phyloP scores from a whole-genome alignment of 2,329 filamentous ascomycete genomes.

The Diaporthe helianthi region DNA sequence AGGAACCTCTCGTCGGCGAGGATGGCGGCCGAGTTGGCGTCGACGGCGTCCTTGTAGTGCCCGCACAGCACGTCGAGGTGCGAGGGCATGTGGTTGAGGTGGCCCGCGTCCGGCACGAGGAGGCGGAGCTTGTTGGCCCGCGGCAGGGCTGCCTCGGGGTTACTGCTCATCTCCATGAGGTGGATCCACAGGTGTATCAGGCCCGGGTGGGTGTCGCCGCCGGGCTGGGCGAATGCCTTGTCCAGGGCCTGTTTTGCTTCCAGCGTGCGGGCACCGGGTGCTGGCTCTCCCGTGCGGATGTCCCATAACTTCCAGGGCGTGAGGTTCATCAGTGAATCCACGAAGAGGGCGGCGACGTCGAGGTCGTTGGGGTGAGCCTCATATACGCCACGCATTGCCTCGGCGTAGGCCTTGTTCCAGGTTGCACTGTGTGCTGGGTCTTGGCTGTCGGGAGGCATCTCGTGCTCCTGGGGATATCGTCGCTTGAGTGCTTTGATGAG shows the following conservation, averaged over 20 bases:
- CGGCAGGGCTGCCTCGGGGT: conserved; percentile 68
- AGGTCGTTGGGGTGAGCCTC: conserved; percentile 45
- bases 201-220: conserved; percentile 62
- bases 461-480: conserved; percentile 59
- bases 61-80: conserved; percentile 79
- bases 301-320: conserved; percentile 56
- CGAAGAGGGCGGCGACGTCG: conserved; percentile 49
- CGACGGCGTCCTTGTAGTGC: conserved; percentile 71
- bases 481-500: conserved; percentile 68
- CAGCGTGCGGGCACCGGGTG: conserved; percentile 59
- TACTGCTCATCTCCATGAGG: conserved; percentile 54
- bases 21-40: conserved; percentile 72
- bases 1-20: conserved; percentile 73
- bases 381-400: conserved; percentile 54
- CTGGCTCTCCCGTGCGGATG: conserved; percentile 51
- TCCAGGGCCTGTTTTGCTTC: conserved; percentile 68
- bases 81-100: conserved; percentile 72
- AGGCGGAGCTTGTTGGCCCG: conserved; percentile 68
- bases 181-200: conserved; percentile 66
- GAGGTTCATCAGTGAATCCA: conserved; percentile 60
- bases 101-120: conserved; percentile 73
- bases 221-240: conserved; percentile 57
- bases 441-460: conserved; percentile 47
- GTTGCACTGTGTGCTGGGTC: conserved; percentile 48
- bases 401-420: conserved; percentile 67